Conservation (phyloP, 2,329 filamentous ascomycete genomes). For the Xylaria arbuscula region DNA sequence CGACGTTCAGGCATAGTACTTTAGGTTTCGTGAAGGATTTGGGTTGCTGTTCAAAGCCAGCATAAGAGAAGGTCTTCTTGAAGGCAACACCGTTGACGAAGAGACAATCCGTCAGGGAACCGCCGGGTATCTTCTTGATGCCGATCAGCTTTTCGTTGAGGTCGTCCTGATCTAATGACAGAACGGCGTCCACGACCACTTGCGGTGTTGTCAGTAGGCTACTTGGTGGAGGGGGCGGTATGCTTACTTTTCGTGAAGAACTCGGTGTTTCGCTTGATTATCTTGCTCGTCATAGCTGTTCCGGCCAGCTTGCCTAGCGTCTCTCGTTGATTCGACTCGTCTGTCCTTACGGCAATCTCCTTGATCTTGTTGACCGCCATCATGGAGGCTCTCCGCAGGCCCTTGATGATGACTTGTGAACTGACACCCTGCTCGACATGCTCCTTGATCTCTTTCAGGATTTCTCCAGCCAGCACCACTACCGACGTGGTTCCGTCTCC, state of each 20-base stretch:
- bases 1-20: constrained; percentile 97
- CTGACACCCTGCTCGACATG: constrained; percentile 97
- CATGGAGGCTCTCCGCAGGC: constrained; percentile 83
- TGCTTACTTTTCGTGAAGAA: constrained; percentile 96
- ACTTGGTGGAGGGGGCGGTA: neutral
- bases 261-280: constrained; percentile 95
- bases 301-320: constrained; percentile 89
- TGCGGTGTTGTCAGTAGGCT: constrained; percentile 30
- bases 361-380: constrained; percentile 99
- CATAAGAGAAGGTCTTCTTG: constrained; percentile 99
- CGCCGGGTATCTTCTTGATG: constrained; percentile 97
- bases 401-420: constrained; percentile 98
- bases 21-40: constrained; percentile 95
- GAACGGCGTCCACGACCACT: constrained; percentile 98
- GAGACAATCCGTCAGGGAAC: constrained; percentile 92
- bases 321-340: constrained; percentile 84
- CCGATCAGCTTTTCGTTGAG: constrained; percentile 98
- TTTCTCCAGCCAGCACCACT: constrained; percentile 96
- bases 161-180: constrained; percentile 95
- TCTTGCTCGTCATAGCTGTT: constrained; percentile 99
- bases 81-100: constrained; percentile 99
- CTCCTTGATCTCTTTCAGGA: constrained; percentile 96
- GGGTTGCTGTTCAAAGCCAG: constrained; percentile 98
- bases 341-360: constrained; percentile 91
- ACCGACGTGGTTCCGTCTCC: constrained; percentile 98